Conservation (phyloP, 164 flowering plant genomes). For the Sedum album region DNA sequence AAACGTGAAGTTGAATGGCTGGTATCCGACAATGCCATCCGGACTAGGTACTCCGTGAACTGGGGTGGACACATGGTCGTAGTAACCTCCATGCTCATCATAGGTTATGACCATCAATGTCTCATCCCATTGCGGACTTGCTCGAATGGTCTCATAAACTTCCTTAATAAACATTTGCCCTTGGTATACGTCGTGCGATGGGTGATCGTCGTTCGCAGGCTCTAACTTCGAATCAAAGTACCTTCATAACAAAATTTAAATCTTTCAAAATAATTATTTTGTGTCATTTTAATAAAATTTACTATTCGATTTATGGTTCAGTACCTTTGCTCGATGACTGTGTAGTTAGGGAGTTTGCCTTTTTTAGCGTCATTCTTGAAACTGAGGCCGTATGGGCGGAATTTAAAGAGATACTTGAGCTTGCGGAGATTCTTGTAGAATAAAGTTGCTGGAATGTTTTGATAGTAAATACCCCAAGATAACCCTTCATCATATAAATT, state of each 20-base stretch:
- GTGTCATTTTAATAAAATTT: too few relatives aligned
- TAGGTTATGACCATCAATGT: slow-evolving; percentile 66
- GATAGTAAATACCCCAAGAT: too few relatives aligned
- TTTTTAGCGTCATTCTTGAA: slow-evolving; percentile 47
- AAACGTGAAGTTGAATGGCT: slow-evolving; percentile 61
- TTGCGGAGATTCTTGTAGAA: slow-evolving; percentile 73
- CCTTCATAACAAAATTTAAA: not conserved
- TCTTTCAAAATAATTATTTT: too few relatives aligned
- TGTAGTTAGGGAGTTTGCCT: too few relatives aligned
- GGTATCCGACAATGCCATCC: slow-evolving; percentile 76
- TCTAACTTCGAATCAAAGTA: slow-evolving; percentile 24
- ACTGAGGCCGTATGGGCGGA: slow-evolving; percentile 32
- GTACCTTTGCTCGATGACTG: slow-evolving; percentile 84
- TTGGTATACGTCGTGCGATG: too few relatives aligned
- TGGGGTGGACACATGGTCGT: slow-evolving; percentile 84
- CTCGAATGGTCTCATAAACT: too few relatives aligned
- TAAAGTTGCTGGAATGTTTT: slow-evolving; percentile 62
- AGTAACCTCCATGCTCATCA: too few relatives aligned
- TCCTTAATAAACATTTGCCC: too few relatives aligned
- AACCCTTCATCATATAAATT: too few relatives aligned
- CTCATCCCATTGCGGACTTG: slow-evolving; percentile 96
- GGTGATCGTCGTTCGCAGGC: slow-evolving; percentile 93
- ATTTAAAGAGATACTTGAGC: slow-evolving; percentile 45
- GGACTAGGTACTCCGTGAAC: slow-evolving; percentile 74
- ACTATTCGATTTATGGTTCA: not conserved